phyloP scores from a whole-genome alignment of 148 eudicot species.

The Persicaria maculosa region DNA sequence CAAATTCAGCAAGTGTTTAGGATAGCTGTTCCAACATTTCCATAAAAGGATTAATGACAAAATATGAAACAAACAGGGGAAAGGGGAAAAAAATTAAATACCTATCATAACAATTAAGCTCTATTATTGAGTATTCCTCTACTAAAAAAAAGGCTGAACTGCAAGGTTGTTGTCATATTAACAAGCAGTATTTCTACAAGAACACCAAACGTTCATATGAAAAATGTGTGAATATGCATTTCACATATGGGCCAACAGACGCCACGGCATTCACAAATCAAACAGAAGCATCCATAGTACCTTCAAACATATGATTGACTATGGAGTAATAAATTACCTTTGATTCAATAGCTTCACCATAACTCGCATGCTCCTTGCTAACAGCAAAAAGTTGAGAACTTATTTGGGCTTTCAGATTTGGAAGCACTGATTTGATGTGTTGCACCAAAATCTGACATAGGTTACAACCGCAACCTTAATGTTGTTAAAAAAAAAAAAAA shows the following conservation, averaged over 20 bases:
- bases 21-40: too few species aligned
- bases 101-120: too few species aligned
- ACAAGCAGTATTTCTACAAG: too few species aligned
- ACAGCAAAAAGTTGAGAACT: slow-evolving; percentile 63
- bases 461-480: neutral
- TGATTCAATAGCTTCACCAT: slow-evolving; percentile 88
- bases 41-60: too few species aligned
- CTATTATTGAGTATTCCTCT: too few species aligned
- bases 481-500: neutral
- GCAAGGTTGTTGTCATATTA: too few species aligned
- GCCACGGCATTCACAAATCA: neutral
- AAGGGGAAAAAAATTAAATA: too few species aligned
- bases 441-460: slow-evolving; percentile 68
- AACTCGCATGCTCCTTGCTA: slow-evolving; percentile 97
- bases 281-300: neutral
- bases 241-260: neutral
- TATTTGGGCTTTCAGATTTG: slow-evolving; percentile 77
- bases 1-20: too few species aligned
- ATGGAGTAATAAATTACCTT: slow-evolving; percentile 40
- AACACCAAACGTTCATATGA: too few species aligned
- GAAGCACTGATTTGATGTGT: slow-evolving; percentile 86
- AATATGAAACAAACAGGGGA: too few species aligned
- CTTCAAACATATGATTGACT: neutral
- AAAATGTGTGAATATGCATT: too few species aligned
- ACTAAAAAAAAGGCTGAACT: too few species aligned